A percentile compares a stretch with the other conserved stretches of the same genome.
Conservation (phyloP, 169 alveolate species). For the Eimeria praecox region DNA sequence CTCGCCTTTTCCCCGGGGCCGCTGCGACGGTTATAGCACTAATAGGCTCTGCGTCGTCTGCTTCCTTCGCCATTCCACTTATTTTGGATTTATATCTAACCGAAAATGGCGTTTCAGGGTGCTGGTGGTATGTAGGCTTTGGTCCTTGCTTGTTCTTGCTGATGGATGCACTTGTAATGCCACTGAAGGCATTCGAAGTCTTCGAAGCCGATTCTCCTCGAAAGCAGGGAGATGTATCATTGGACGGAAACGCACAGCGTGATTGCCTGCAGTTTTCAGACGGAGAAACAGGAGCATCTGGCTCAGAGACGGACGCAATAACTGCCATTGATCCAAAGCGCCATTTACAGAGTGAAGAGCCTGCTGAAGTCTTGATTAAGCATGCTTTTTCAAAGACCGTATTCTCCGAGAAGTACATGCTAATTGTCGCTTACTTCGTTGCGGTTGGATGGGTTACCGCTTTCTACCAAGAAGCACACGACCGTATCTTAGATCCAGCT, state of each 20-base stretch:
- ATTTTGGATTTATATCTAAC: slow-evolving; percentile 28
- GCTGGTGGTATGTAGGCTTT: slow-evolving; percentile 59
- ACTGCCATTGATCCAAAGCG: not conserved
- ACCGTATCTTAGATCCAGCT: slow-evolving; percentile 44
- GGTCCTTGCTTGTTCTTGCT: slow-evolving; percentile 68
- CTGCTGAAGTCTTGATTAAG: not conserved
- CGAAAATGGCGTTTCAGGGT: slow-evolving; percentile 49
- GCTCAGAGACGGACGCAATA: not conserved
- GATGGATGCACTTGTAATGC: slow-evolving; percentile 37
- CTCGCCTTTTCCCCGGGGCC: slow-evolving; percentile 79
- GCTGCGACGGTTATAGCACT: slow-evolving; percentile 69
- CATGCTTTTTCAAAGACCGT: slow-evolving; percentile 12
- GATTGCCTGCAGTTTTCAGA: not conserved
- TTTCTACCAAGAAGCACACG: slow-evolving; percentile 75
- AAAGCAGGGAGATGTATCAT: not conserved
- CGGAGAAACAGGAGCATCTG: slow-evolving; percentile 20
- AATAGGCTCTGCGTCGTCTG: slow-evolving; percentile 81
- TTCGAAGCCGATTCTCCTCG: slow-evolving; percentile 41
- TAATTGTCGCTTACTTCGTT: slow-evolving; percentile 58
- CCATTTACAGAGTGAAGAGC: not conserved
- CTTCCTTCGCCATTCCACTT: slow-evolving; percentile 81
- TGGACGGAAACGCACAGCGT: not conserved
- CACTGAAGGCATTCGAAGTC: slow-evolving; percentile 46
- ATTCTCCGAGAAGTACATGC: slow-evolving; percentile 45
- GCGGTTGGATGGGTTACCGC: slow-evolving; percentile 73